Percentiles rank a stretch among this genome's conserved stretches.
These are phyloP conservation scores for Suhomyces pyralidae DNA, from an alignment of 805 yeast genomes.

Conservation along the genomic window DNA sequence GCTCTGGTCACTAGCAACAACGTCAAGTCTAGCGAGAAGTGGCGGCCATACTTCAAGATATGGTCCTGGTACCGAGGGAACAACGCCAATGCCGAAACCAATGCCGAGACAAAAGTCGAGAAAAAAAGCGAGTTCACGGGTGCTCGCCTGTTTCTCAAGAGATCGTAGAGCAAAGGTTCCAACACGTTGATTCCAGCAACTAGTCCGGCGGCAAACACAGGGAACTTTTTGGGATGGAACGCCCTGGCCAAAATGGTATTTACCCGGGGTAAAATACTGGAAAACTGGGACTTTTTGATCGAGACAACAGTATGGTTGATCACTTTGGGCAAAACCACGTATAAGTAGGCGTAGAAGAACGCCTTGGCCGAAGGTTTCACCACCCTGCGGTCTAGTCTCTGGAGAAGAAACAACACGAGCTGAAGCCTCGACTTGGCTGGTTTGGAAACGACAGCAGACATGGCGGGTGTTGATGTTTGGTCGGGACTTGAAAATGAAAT, in stretches of 20 bases:
- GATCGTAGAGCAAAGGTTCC: constrained; percentile 8
- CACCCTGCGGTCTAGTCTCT: neutral
- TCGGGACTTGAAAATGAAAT: neutral
- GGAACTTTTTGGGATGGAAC: constrained; percentile 30
- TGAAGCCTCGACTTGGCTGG: neutral
- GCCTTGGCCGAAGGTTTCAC: constrained; percentile 24
- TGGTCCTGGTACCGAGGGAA: constrained; percentile 35
- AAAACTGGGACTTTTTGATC: constrained; percentile 14
- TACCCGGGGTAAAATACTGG: constrained; percentile 14
- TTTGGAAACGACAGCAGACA: neutral
- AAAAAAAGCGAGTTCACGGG: constrained; percentile 8
- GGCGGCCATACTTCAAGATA: constrained; percentile 26
- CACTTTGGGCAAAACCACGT: constrained; percentile 32
- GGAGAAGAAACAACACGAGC: constrained; percentile 1
- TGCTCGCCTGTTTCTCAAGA: neutral
- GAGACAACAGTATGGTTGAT: constrained; percentile 13
- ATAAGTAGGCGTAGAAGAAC: constrained; percentile 31
- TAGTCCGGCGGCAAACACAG: constrained; percentile 31
- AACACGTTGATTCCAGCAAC: constrained; percentile 30
- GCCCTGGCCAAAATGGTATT: constrained; percentile 20
- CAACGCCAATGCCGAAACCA: constrained; percentile 23
- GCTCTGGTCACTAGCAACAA: constrained; percentile 36
- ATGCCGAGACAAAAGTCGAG: constrained; percentile 28
- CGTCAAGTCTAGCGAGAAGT: constrained; percentile 34
- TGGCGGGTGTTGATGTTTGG: neutral